Evolutionary conservation across 148 eudicot species (phyloP), one percentile per base, ranked within the genome.

Genomic region (Hydrangea macrophylla): DNA sequence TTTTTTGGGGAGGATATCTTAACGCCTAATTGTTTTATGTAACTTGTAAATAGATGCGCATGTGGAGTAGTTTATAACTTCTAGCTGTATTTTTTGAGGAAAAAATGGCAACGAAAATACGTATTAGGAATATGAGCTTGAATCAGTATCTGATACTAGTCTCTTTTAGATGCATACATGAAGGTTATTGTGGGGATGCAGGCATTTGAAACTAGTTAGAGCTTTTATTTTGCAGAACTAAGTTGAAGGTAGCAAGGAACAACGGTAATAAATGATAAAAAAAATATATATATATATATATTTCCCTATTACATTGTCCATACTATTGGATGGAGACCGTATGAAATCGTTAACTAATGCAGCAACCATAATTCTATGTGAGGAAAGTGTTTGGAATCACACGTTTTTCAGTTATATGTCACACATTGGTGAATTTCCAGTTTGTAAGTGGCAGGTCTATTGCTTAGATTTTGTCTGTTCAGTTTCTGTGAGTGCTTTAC

Each of bases 11-110:
- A 36, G 64, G 28, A 24, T 62, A 23, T 62, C 11, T 62, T 39
- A 28, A 31, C 15, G 20, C 20, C 10, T 37, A 9, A 39, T 8
- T 6, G 4, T 35, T 36, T 23, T 35, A 28, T 9, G 27, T 64
- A 48, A 65, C 32, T 37, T 50, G 24, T 5, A 64, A 53, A 12
- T 17, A 35, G 48, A 60, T 60, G 23, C 35, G 64, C 26, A 39
- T 39, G 18, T 4, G 31, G 30, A 28, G 60, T 27, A 15, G 5
- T 28, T 30, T 53, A 50, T 25, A 18, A 30, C 30, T 51, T 22
- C 24, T 22, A 22, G 5, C n/a, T n/a, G 6, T 50, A 10, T 0
- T 1, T 22, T 1, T 20, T 31, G 26, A 32, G n/a, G 25, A 26
- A 40, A 25, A 23, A 12, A 7, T 10, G n/a, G n/a, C 37, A 8